Evolutionary conservation across 257 asterid species (phyloP).

Genomic region (Fraxinus pennsylvanica): DNA sequence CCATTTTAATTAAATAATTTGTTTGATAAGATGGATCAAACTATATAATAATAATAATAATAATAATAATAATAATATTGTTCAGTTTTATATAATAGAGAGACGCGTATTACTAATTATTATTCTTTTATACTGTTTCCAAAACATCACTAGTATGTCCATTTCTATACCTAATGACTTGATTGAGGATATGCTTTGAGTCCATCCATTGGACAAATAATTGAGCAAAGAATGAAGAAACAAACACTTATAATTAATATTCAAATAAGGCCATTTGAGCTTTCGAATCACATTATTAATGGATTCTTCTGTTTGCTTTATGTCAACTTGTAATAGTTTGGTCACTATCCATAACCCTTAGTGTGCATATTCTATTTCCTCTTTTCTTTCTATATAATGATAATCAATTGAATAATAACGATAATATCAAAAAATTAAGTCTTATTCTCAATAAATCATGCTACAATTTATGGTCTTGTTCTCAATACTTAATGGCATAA

Average conservation of each 20-base stretch:
- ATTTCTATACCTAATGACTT: conserved; percentile 17
- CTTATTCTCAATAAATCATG: neutral
- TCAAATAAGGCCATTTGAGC: neutral
- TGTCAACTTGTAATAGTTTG: conserved; percentile 18
- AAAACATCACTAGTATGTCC: conserved; percentile 21
- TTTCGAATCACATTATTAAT: conserved; percentile 14
- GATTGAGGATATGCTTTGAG: conserved; percentile 2
- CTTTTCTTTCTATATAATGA: conserved; percentile 1
- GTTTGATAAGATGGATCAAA: neutral
- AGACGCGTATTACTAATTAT: conserved; percentile 7
- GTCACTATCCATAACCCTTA: conserved; percentile 22
- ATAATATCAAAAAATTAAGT: neutral
- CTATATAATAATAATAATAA: neutral
- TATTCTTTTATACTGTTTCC: conserved; percentile 1
- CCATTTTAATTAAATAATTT: neutral
- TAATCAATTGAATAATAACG: neutral
- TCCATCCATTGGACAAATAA: conserved; percentile 17
- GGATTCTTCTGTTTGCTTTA: conserved; percentile 8
- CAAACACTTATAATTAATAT: conserved; percentile 11
- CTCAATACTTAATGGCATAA: neutral
- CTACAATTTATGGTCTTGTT: neutral
- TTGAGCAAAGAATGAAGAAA: conserved; percentile 24
- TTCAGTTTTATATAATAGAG: neutral
- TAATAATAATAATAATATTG: too few species aligned
- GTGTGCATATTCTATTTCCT: conserved; percentile 6